Evolutionary conservation across 345 rosid genomes (phyloP).

Genomic region (Streptanthus diversifolius): DNA sequence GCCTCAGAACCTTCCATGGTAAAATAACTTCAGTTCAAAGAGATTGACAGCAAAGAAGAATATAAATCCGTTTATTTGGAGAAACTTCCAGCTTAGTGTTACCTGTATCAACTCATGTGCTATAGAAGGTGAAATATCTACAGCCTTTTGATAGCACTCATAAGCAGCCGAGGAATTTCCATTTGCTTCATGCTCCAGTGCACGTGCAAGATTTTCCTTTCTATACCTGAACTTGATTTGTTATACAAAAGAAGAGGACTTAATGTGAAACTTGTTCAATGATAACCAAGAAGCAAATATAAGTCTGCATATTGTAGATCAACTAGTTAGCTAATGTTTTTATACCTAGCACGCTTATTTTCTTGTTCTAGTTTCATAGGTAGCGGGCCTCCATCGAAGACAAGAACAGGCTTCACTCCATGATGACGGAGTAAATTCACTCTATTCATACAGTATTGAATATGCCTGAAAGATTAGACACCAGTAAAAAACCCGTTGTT

Average conservation of each 20-base stretch:
- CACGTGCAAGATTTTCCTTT: constrained; percentile 84
- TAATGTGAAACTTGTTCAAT: not conserved
- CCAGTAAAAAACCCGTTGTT: constrained; percentile 7
- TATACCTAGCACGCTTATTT: constrained; percentile 90
- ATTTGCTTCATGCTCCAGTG: constrained; percentile 74
- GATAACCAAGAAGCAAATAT: not conserved
- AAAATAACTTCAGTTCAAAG: constrained; percentile 10
- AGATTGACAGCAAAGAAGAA: not conserved
- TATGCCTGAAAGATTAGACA: constrained; percentile 57
- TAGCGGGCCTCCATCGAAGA: constrained; percentile 88
- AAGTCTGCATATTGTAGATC: not conserved
- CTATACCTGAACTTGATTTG: constrained; percentile 49
- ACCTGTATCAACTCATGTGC: constrained; percentile 87
- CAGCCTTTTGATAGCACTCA: constrained; percentile 91
- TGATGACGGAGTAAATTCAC: constrained; percentile 82
- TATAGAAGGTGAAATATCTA: constrained; percentile 90
- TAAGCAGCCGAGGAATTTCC: constrained; percentile 82
- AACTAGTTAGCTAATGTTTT: not conserved
- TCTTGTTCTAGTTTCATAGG: constrained; percentile 98
- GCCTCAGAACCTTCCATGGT: constrained; percentile 64
- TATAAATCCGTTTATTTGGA: not conserved
- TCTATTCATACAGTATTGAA: constrained; percentile 90
- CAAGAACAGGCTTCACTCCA: constrained; percentile 80
- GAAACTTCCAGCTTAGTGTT: not conserved
- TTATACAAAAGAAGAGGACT: not conserved